These are phyloP conservation scores for Fusarium zealandicum DNA, from an alignment of 2,329 filamentous ascomycete genomes.

Conservation along the genomic window DNA sequence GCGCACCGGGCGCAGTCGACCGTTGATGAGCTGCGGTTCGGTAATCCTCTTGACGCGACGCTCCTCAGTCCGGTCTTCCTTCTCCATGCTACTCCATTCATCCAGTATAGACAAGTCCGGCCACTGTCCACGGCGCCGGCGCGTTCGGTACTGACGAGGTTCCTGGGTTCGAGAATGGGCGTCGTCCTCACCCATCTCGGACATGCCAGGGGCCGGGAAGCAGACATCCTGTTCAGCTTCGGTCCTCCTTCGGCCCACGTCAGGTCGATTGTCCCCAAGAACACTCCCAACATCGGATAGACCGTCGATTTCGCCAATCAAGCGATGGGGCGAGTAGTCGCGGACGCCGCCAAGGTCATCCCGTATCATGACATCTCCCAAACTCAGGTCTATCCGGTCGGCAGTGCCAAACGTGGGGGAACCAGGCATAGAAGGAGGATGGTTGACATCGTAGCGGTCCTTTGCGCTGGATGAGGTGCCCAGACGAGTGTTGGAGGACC, in stretches of 20 bases:
- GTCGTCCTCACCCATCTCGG: slow-evolving; percentile 83
- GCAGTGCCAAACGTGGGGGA: slow-evolving; percentile 62
- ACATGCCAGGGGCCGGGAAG: slow-evolving; percentile 77
- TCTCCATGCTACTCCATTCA: slow-evolving; percentile 90
- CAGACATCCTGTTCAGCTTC: slow-evolving; percentile 88
- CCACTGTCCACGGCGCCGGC: slow-evolving; percentile 77
- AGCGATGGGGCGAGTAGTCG: slow-evolving; percentile 43
- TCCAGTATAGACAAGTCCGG: slow-evolving; percentile 85
- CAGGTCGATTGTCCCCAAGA: slow-evolving; percentile 41
- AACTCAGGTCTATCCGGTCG: slow-evolving; percentile 62
- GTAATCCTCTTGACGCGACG: slow-evolving; percentile 89
- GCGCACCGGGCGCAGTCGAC: slow-evolving; percentile 81
- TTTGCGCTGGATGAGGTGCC: slow-evolving; percentile 43
- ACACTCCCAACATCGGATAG: slow-evolving; percentile 41
- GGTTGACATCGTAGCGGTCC: slow-evolving; percentile 69
- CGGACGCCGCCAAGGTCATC: slow-evolving; percentile 62
- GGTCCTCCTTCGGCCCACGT: slow-evolving; percentile 56
- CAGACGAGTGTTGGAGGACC: slow-evolving; percentile 58
- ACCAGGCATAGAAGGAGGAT: slow-evolving; percentile 72
- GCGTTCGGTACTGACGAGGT: slow-evolving; percentile 46
- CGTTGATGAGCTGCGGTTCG: slow-evolving; percentile 91
- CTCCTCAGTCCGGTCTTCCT: slow-evolving; percentile 80
- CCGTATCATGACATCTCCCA: slow-evolving; percentile 75
- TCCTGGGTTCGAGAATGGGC: slow-evolving; percentile 55
- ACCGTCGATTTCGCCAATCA: slow-evolving; percentile 44